Base-by-base conservation (phyloP, 129 eudicot species). In the Heracleum sosnowskyi region DNA sequence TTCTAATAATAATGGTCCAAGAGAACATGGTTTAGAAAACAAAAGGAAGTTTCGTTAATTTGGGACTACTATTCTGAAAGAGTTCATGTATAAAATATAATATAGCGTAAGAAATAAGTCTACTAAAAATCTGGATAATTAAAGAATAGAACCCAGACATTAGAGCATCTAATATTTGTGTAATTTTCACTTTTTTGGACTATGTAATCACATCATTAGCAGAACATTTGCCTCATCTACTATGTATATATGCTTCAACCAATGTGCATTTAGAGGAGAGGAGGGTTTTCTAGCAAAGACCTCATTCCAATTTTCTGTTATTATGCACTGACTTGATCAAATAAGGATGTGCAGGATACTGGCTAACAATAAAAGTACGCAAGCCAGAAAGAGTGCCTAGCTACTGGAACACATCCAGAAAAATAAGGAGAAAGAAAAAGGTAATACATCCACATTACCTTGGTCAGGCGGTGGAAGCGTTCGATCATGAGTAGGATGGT, bases 391-490 rank as follows among this genome's bases (percentile, higher is more conserved):
- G n/a, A n/a, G n/a, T n/a, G n/a, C n/a, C n/a, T n/a, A n/a, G n/a
- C n/a, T n/a, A n/a, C n/a, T n/a, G n/a, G n/a, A n/a, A n/a, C n/a
- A n/a, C n/a, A n/a, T n/a, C n/a, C n/a, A n/a, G n/a, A n/a, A n/a
- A n/a, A n/a, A n/a, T n/a, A 5, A 49, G 5, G 24, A 17, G 5
- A 47, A 47, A 45, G 1, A 15, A 47, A 47, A 47, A 47, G 24
- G 24, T 20, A 53, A 53, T 22, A 53, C 22, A 22, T 53, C 53
- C 57, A 22, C 11, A 53, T 79, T 88, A 93, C 98, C 98, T 86
- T 93, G 98, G 86, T 93, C 90, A 40, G 98, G 96, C 16, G 98
- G 94, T 28, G 98, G 96, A 79, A 87, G 83, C 51, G 96, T 87
- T 37, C 98, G 87, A 41, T 86, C 96, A 85, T 93, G 98, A 81